Evolutionary conservation across 2,329 filamentous ascomycete species (phyloP).

Genomic region (Dothistroma pini): DNA sequence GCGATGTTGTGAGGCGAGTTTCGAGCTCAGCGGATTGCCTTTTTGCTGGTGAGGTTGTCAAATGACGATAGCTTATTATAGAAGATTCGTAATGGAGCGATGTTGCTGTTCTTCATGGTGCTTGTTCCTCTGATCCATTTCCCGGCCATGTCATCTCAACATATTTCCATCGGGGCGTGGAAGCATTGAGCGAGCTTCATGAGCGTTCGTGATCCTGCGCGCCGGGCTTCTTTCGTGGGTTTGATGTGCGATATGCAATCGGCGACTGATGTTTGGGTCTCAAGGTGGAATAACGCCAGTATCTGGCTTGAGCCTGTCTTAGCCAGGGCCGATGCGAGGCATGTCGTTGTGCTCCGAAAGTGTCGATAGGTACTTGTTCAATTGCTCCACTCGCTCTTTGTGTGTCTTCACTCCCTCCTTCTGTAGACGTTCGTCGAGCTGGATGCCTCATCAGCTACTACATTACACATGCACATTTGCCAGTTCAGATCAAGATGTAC

Average conservation of each 20-base stretch:
- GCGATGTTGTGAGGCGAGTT: background rate
- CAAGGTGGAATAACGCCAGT: background rate
- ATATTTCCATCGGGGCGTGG: background rate
- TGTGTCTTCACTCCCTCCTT: constrained; percentile 91
- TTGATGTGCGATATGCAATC: background rate
- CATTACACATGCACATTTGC: constrained; percentile 1
- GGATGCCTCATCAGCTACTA: background rate
- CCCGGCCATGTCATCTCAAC: background rate
- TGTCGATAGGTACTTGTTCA: constrained; percentile 88
- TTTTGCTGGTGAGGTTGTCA: background rate
- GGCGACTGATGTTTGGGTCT: background rate
- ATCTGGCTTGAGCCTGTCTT: constrained; percentile 33
- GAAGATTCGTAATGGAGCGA: background rate
- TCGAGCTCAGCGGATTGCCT: background rate
- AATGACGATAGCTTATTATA: background rate
- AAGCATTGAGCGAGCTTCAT: background rate
- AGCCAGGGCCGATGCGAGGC: constrained; percentile 59
- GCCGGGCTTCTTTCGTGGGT: background rate
- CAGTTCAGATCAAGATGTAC: constrained; percentile 33
- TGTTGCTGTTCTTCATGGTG: background rate
- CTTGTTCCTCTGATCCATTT: background rate
- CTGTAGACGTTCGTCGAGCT: constrained; percentile 78
- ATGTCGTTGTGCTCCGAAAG: constrained; percentile 98
- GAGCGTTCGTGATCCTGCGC: background rate
- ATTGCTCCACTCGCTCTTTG: constrained; percentile 91